Evolutionary conservation across 2,329 filamentous ascomycete genomes (phyloP).

Genomic region (Alternaria angustiovoidea): DNA sequence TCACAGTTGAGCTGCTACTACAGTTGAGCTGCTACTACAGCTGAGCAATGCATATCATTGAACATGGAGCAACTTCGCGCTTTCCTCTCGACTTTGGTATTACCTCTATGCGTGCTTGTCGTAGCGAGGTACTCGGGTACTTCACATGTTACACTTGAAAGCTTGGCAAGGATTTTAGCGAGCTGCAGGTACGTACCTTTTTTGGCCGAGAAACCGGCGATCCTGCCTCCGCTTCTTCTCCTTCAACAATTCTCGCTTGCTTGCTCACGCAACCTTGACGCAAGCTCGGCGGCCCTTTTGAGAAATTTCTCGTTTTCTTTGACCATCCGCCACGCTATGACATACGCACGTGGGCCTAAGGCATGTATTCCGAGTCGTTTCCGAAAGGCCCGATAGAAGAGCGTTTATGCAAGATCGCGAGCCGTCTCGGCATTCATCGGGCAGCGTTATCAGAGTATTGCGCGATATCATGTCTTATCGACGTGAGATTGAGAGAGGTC

Average conservation of each 20-base stretch:
- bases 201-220: slow-evolving; percentile 15
- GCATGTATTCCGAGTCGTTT: slow-evolving; percentile 11
- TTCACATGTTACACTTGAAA: neutral
- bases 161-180: slow-evolving; percentile 6
- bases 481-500: neutral
- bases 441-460: slow-evolving; percentile 14
- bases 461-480: slow-evolving; percentile 8
- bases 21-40: slow-evolving; percentile 19
- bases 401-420: slow-evolving; percentile 13
- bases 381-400: slow-evolving; percentile 22
- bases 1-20: slow-evolving; percentile 14
- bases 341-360: slow-evolving; percentile 1
- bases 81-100: neutral
- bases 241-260: neutral
- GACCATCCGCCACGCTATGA: slow-evolving; percentile 6
- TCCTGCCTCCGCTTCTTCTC: neutral
- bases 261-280: neutral
- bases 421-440: slow-evolving; percentile 7
- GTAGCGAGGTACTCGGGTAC: neutral
- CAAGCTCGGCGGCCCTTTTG: neutral
- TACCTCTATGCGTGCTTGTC: neutral
- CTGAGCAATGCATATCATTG: slow-evolving; percentile 21
- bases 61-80: slow-evolving; percentile 10
- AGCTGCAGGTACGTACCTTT: slow-evolving; percentile 17
- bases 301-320: neutral